phyloP scores from a whole-genome alignment of 345 rosid species.

The Abelmoschus esculentus region DNA sequence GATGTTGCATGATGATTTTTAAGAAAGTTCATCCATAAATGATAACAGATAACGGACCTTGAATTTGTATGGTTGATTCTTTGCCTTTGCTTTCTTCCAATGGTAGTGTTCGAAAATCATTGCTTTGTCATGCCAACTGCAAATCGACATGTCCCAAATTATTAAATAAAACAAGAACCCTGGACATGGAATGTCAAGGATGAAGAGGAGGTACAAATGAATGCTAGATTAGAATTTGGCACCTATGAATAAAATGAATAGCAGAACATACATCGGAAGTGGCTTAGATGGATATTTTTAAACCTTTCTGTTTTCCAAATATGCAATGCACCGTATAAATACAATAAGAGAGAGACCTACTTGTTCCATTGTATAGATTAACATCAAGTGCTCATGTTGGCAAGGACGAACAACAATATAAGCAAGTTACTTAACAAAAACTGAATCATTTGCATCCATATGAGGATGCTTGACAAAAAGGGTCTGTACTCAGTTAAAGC shows the following conservation, averaged over 20 bases:
- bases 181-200: not conserved
- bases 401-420: not conserved
- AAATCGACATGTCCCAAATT: constrained; percentile 6
- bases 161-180: not conserved
- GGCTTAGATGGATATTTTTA: not conserved
- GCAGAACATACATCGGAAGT: not conserved
- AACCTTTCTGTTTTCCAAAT: not conserved
- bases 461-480: not conserved
- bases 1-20: not conserved
- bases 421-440: not conserved
- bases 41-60: constrained; percentile 33
- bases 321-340: not conserved
- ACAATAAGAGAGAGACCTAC: not conserved
- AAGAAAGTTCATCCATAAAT: not conserved
- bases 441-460: constrained; percentile 1
- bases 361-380: not conserved
- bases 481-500: not conserved
- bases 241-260: not conserved
- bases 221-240: not conserved
- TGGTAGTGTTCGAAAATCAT: constrained; percentile 78
- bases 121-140: constrained; percentile 93
- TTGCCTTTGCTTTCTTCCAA: constrained; percentile 72
- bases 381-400: not conserved
- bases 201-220: not conserved
- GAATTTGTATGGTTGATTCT: constrained; percentile 71